phyloP scores from a whole-genome alignment of 176 grass and related monocot species.

The Panicum miliaceum region DNA sequence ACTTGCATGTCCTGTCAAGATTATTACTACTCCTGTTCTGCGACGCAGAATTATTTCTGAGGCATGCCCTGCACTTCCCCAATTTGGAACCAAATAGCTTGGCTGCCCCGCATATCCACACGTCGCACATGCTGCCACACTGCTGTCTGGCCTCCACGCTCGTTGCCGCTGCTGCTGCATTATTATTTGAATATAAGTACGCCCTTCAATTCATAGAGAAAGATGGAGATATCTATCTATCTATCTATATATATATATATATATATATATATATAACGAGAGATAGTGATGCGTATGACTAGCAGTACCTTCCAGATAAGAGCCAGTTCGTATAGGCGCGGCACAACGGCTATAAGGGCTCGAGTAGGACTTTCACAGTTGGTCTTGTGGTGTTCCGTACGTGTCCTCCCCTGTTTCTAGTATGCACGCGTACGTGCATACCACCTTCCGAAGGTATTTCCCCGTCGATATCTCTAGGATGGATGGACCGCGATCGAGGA shows the following conservation, averaged over 20 bases:
- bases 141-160: not conserved
- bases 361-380: not conserved
- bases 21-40: too few species aligned
- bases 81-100: too few species aligned
- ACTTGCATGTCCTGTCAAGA: constrained; percentile 13
- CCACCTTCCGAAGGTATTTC: not conserved
- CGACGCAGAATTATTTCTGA: not conserved
- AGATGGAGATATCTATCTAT: too few species aligned
- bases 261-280: too few species aligned
- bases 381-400: not conserved
- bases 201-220: not conserved
- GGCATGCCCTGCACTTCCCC: not conserved
- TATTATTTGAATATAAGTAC: not conserved
- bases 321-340: not conserved
- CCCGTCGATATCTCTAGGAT: not conserved
- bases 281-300: not conserved
- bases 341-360: not conserved
- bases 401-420: not conserved
- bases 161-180: too few species aligned
- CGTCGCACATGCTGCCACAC: too few species aligned
- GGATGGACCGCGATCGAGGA: not conserved
- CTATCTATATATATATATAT: too few species aligned
- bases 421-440: not conserved
- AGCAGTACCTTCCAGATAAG: not conserved
- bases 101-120: too few species aligned